Evolutionary conservation across 164 flowering plant species (phyloP).

Genomic region (Platanus orientalis): DNA sequence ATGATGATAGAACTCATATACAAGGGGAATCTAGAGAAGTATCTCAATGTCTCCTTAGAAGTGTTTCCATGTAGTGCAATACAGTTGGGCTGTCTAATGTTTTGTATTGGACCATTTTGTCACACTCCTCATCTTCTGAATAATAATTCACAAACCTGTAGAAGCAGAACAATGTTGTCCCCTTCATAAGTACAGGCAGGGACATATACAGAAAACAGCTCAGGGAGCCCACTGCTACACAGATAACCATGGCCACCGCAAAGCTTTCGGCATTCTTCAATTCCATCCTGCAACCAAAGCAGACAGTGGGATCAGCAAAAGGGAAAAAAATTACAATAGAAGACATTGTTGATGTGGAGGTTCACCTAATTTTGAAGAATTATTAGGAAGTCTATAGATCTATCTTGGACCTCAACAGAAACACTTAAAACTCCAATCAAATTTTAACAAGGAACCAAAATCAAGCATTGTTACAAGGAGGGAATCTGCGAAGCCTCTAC

Average conservation of each 20-base stretch:
- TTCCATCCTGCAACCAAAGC: constrained; percentile 63
- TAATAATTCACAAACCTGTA: constrained; percentile 56
- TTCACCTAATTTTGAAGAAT: too few relatives aligned
- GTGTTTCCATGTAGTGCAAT: not conserved
- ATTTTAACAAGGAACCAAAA: too few relatives aligned
- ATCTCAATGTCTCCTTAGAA: not conserved
- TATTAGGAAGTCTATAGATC: too few relatives aligned
- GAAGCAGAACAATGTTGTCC: constrained; percentile 79
- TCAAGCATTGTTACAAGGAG: too few relatives aligned
- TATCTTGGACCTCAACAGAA: too few relatives aligned
- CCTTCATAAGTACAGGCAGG: constrained; percentile 99
- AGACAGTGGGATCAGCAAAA: not conserved
- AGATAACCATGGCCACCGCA: constrained; percentile 99
- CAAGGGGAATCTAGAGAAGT: not conserved
- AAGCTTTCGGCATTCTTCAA: constrained; percentile 94
- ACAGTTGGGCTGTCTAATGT: too few relatives aligned
- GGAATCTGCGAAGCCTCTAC: not conserved
- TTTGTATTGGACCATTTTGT: not conserved
- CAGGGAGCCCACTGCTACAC: constrained; percentile 94
- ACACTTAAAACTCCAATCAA: too few relatives aligned
- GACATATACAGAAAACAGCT: constrained; percentile 94
- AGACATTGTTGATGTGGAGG: too few relatives aligned
- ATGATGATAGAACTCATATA: not conserved
- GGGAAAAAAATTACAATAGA: not conserved
- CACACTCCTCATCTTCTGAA: not conserved